Conservation (phyloP, 2,329 filamentous ascomycete genomes). For the Ciborinia camelliae region DNA sequence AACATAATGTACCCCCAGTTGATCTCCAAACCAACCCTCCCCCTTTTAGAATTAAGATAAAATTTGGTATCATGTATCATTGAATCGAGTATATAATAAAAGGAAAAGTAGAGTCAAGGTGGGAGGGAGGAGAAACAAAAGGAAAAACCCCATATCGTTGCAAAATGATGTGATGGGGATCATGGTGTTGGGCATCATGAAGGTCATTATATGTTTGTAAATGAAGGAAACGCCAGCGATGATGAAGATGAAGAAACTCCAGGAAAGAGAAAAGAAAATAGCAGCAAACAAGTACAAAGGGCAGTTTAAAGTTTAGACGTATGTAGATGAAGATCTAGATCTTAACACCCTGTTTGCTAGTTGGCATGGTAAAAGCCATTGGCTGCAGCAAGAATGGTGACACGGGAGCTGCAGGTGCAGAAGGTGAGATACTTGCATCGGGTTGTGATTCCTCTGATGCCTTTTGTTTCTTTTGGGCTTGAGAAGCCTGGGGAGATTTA, state of each 20-base stretch:
- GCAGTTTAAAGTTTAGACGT: no score
- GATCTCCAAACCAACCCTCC: neutral
- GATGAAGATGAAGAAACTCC: neutral
- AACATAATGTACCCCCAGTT: neutral
- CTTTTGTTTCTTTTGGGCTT: neutral
- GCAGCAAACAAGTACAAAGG: neutral
- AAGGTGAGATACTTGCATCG: neutral
- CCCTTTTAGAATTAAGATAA: neutral
- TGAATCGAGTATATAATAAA: neutral
- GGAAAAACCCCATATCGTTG: neutral
- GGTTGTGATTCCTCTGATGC: neutral
- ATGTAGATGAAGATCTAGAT: neutral
- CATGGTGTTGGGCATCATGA: neutral
- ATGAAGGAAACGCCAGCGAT: neutral
- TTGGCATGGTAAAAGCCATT: conserved; percentile 15
- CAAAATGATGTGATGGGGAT: no score
- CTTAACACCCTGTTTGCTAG: conserved; percentile 11
- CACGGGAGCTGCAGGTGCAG: neutral
- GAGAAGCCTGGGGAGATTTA: neutral
- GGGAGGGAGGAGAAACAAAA: neutral
- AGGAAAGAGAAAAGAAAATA: neutral
- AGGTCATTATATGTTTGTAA: conserved; percentile 4
- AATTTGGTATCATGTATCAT: conserved; percentile 16
- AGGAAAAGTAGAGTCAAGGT: neutral
- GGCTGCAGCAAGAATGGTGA: conserved; percentile 14